Base-by-base conservation (phyloP, 1,139 yeast genomes). In the Pichia sp. region DNA sequence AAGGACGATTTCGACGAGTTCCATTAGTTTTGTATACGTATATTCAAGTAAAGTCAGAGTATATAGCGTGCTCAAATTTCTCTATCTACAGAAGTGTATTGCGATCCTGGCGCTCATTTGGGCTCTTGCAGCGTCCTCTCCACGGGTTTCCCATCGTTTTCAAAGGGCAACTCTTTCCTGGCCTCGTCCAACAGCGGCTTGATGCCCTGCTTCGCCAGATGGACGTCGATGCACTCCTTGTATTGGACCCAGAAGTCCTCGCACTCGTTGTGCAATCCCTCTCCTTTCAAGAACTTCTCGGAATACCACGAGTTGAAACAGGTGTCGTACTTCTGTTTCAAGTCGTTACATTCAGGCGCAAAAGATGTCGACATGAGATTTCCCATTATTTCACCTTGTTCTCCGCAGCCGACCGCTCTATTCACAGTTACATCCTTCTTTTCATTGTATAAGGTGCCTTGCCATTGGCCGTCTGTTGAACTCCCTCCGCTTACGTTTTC, bases 251-350 rank as follows among this genome's bases (percentile, higher is more conserved):
- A 93, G 48, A 89, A 80, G 50, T 85, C 93, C 54, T 89, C 86
- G 72, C 99, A 93, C 70, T 92, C 98, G 68, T 93, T 92, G 61
- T 85, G 79, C 55, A 75, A 71, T 31, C 79, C 73, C 60, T 84
- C 80, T 30, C 92, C 92, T 64, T 84, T 80, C 59, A 86, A 74
- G 65, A 86, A 86, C 71, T 86, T 87, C 64, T 92, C 97, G n/a
- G 95, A 84, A 70, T 93, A 93, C 98, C 98, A 93, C 63, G 80
- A 80, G 72, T 90, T 91, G 75, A 93, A 93, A 70, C 99, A 93
- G 66, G 85, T 87, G 67, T 93, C 98, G 68, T 93, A 93, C 64
- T 83, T 80, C 63, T 82, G 82, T 71, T 93, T 93, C 60, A 87
- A 81, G 44, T 84, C 87, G 27, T 96, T 90, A 72, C 99, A 93